Evolutionary conservation across 2,329 filamentous ascomycete species (phyloP).

Genomic region (Aspergillus puulaauensis): DNA sequence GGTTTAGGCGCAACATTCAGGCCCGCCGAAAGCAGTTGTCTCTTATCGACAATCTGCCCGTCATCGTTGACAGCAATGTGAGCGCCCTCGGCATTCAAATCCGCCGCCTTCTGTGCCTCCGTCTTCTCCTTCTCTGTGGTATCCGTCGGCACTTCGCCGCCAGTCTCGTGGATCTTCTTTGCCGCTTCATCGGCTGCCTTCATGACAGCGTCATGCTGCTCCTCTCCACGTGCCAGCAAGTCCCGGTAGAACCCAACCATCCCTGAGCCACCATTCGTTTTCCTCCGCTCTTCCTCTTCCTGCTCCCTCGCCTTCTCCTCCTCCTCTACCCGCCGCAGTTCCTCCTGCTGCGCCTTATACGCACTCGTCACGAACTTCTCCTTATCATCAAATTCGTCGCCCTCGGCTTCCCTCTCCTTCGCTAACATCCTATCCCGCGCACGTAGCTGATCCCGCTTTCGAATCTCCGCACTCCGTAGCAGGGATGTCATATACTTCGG

Average conservation of each 20-base stretch:
- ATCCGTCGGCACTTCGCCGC: constrained; percentile 26
- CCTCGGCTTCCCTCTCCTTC: constrained; percentile 62
- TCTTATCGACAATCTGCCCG: constrained; percentile 63
- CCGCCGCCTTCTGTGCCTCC: constrained; percentile 56
- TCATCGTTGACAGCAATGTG: constrained; percentile 62
- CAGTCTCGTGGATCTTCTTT: constrained; percentile 31
- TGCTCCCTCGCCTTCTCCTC: constrained; percentile 60
- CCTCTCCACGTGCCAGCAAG: constrained; percentile 59
- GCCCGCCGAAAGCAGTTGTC: constrained; percentile 61
- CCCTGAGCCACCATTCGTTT: constrained; percentile 49
- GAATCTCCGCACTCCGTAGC: constrained; percentile 58
- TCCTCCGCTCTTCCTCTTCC: constrained; percentile 52
- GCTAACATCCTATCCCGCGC: constrained; percentile 62
- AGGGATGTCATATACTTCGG: constrained; percentile 64
- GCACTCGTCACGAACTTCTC: constrained; percentile 67
- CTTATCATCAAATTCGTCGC: constrained; percentile 66
- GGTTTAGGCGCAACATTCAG: constrained; percentile 60
- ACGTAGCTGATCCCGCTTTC: constrained; percentile 63
- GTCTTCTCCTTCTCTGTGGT: constrained; percentile 41
- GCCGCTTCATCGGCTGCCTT: constrained; percentile 52
- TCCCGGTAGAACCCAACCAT: constrained; percentile 63
- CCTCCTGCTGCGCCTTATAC: constrained; percentile 65
- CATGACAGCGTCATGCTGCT: constrained; percentile 56
- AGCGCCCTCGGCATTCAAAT: constrained; percentile 52
- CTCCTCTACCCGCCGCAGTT: constrained; percentile 55